Evolutionary conservation across 768 basidiomycete species (phyloP), one percentile per base, ranked within the genome.

Genomic region (Leucocoprinus sp.): DNA sequence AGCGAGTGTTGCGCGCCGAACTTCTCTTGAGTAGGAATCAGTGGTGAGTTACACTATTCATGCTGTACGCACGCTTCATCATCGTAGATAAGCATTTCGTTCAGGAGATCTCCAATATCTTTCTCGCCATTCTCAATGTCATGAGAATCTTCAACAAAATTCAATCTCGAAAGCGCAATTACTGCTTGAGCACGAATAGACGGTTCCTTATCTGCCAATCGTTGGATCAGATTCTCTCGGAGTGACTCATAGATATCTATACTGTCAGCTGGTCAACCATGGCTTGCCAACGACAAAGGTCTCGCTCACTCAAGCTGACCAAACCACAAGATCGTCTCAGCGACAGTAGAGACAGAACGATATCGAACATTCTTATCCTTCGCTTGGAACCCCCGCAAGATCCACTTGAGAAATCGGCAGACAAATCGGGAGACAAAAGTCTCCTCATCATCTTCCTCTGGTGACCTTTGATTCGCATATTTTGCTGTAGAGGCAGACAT

Each of bases 311-410:
- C 93, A 37, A 97, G 77, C 67, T 92, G 87, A 1, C 90, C 90
- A 2, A 96, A 69, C 51, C 82, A 80, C 2, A 80, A 72, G 37
- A 97, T 84, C 72, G 93, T 81, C 55, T 91, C 83, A 0, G 87
- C 82, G n/a, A 93, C 78, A 17, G 88, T 65, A 43, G 87, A 84
- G 0, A 90, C 73, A 39, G 78, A 80, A 23, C 93, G 79, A 56
- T 82, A 93, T 12, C 93, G 76, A 18, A 87, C 82, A 37, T 74
- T 72, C 68, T 96, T 98, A 69, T 95, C 91, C 63, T 96, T 97
- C 1, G 93, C 90, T 3, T 71, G 55, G 62, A 93, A 93, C 2
- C 93, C 93, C 52, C 78, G 75, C 46, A 92, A 64, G 18, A 97
- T 64, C 68, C 81, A 89, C 38, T 74, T 74, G 34, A 93, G 66